These are phyloP conservation scores for Vitis cinerea DNA, from an alignment of 164 flowering plant genomes.

Conservation along the genomic window DNA sequence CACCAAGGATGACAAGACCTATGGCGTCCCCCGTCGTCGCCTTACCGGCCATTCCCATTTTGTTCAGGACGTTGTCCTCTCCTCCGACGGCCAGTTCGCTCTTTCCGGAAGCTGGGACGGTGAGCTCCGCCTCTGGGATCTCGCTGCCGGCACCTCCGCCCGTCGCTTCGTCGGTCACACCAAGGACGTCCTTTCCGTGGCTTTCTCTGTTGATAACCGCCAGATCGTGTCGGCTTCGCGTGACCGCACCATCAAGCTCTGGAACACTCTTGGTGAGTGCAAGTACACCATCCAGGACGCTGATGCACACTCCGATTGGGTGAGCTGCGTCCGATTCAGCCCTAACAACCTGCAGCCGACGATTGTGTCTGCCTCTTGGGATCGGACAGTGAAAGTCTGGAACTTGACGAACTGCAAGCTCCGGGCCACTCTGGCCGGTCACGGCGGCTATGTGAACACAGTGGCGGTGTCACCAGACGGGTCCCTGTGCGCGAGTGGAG, in stretches of 20 bases:
- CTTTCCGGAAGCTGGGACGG: constrained; percentile 91
- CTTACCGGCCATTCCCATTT: constrained; percentile 89
- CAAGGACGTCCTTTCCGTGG: constrained; percentile 80
- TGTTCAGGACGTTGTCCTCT: constrained; percentile 90
- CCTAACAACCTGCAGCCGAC: constrained; percentile 67
- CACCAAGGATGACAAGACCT: constrained; percentile 58
- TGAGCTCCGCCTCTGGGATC: constrained; percentile 90
- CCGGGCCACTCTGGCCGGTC: constrained; percentile 57
- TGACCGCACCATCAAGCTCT: constrained; percentile 76
- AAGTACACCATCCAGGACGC: constrained; percentile 76
- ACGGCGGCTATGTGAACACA: constrained; percentile 71
- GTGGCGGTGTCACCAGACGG: constrained; percentile 89
- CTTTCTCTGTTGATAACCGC: constrained; percentile 75
- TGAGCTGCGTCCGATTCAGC: constrained; percentile 74
- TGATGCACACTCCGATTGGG: constrained; percentile 77
- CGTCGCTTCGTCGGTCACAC: constrained; percentile 84
- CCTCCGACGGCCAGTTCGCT: constrained; percentile 90
- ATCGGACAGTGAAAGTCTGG: constrained; percentile 81
- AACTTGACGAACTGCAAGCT: constrained; percentile 78
- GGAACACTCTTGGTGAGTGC: constrained; percentile 93
- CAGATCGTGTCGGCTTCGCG: constrained; percentile 90
- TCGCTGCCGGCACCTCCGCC: constrained; percentile 61
- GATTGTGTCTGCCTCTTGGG: constrained; percentile 84
- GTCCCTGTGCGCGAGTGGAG: constrained; percentile 83
- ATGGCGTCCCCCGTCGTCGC: constrained; percentile 78